Base-by-base conservation (phyloP, 768 basidiomycete species). In the Nidula microcarpa region DNA sequence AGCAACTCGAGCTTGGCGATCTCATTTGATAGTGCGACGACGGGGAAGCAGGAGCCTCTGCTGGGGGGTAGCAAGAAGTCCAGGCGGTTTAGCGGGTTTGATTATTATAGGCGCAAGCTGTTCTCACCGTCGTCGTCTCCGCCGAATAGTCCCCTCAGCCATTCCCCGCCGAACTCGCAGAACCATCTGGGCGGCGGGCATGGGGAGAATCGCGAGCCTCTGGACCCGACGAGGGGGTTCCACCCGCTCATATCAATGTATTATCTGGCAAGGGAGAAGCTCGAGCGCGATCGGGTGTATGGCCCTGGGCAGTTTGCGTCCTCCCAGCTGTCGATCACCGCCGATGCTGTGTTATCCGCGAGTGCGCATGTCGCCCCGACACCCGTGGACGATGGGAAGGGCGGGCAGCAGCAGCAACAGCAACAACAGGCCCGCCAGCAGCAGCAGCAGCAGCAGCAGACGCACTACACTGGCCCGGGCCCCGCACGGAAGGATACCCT, bases 161-260 rank as follows among this genome's bases (percentile, higher is more conserved):
- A 78, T 56, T 87, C 87, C 10, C 83, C 84, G 6, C 81, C 83
- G 14, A 74, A 72, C 49, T 87, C 84, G 3, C 81, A 79, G 56
- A 78, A 80, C 0, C 78, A 81, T 48, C 71, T 84, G 5, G 76
- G 11, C 16, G 39, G 79, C 23, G 70, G 76, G 64, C 64, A 72
- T 4, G 69, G 73, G 32, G 55, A 68, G 10, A 68, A 75, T 50
- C 78, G 75, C 54, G 76, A 86, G 55, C 79, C 77, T 9, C 57
- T 74, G 56, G 96, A 99, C 64, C 95, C 96, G 4, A 96, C 93
- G 11, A 75, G 82, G 51, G 97, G 94, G 1, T 99, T 93, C 74
- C 94, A 98, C 66, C 95, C 94, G 0, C 79, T 99, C 30, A 81
- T 98, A 45, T 93, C 94, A 33, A 98, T 99, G 73, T 99, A 99